These are phyloP conservation scores for Zoysia pacifica DNA, from an alignment of 176 grass and related monocot species.

Conservation along the genomic window DNA sequence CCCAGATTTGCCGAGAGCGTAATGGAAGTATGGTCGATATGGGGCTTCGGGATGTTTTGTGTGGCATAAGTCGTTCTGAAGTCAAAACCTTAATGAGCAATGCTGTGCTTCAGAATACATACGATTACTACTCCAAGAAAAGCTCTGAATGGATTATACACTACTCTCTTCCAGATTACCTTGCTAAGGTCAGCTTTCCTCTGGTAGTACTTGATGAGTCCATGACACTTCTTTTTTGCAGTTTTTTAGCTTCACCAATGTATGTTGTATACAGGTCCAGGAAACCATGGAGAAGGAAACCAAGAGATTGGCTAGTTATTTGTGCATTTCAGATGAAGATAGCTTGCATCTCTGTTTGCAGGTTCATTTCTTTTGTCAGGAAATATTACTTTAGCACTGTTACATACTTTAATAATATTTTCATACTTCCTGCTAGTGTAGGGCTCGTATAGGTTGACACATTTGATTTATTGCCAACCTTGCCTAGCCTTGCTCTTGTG, in stretches of 20 bases:
- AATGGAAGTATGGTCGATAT: constrained; percentile 42
- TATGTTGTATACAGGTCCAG: constrained; percentile 46
- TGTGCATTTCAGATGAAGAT: constrained; percentile 27
- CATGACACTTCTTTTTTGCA: neutral
- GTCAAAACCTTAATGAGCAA: constrained; percentile 39
- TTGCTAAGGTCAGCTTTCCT: constrained; percentile 48
- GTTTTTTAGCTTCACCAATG: constrained; percentile 17
- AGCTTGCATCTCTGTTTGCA: constrained; percentile 40
- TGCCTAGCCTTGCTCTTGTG: neutral
- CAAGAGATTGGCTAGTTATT: constrained; percentile 41
- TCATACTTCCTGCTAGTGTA: neutral
- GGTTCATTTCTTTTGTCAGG: constrained; percentile 33
- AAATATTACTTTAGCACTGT: neutral
- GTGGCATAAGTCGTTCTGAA: constrained; percentile 50
- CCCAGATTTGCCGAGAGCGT: constrained; percentile 58
- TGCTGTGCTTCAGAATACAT: constrained; percentile 48
- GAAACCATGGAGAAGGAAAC: constrained; percentile 53
- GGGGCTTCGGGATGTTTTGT: constrained; percentile 39
- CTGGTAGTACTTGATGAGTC: neutral
- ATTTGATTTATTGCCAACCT: neutral
- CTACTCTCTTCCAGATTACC: constrained; percentile 55
- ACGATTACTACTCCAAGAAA: constrained; percentile 50
- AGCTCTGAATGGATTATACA: constrained; percentile 53
- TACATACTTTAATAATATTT: neutral
- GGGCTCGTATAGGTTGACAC: neutral